Percentiles rank a stretch among this genome's conserved stretches.
Evolutionary conservation across 2,329 filamentous ascomycete species (phyloP).

Genomic region (Ophiocordyceps robertsii): DNA sequence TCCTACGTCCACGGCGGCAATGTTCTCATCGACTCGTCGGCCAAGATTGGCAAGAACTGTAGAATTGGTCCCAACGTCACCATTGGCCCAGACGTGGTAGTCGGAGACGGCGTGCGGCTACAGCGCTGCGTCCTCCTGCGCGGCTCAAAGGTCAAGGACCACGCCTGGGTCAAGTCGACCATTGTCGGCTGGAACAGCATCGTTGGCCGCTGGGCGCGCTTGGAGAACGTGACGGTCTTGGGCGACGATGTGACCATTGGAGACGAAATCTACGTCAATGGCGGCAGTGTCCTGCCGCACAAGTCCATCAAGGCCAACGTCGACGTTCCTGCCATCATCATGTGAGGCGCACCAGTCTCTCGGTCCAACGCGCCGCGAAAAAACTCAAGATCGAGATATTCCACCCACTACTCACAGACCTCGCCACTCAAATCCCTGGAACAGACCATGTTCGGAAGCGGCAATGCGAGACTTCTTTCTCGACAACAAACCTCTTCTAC

Average conservation of each 20-base stretch:
- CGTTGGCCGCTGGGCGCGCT: constrained; percentile 86
- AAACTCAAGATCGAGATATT: too few species aligned
- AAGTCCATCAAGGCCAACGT: constrained; percentile 99
- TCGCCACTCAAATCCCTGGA: constrained; percentile 1
- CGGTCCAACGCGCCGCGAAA: not conserved
- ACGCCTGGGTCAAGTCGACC: constrained; percentile 97
- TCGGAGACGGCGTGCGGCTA: constrained; percentile 87
- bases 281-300: constrained; percentile 86
- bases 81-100: constrained; percentile 81
- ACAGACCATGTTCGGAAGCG: not conserved
- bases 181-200: constrained; percentile 98
- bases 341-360: constrained; percentile 28
- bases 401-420: not conserved
- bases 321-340: constrained; percentile 61
- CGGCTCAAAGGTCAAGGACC: constrained; percentile 92
- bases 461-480: not conserved
- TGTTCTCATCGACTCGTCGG: constrained; percentile 84
- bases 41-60: constrained; percentile 97
- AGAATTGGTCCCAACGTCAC: constrained; percentile 95
- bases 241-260: constrained; percentile 96
- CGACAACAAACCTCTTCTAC: not conserved
- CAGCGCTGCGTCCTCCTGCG: constrained; percentile 85
- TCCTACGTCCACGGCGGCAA: constrained; percentile 86
- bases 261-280: constrained; percentile 97
- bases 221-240: constrained; percentile 96